A percentile compares a stretch with the other conserved stretches of the same genome.
phyloP scores from a whole-genome alignment of 2,329 filamentous ascomycete species.

The Paecilomyces niveus region DNA sequence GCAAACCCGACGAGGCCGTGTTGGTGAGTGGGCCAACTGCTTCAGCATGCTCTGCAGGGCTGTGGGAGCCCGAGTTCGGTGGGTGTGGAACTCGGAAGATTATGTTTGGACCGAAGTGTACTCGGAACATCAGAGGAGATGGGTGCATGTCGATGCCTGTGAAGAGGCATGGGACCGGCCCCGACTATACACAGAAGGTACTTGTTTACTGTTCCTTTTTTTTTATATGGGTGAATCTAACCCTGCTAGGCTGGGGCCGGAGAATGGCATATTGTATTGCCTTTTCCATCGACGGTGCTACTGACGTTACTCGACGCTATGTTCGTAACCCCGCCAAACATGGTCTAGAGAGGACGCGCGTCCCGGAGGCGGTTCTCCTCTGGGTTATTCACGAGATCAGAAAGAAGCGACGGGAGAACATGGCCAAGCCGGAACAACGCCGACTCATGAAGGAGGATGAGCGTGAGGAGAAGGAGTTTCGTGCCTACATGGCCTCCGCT shows the following conservation, averaged over 20 bases:
- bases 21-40: conserved; percentile 96
- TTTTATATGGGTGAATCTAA: conserved; percentile 3
- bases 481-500: conserved; percentile 38
- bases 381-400: conserved; percentile 92
- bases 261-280: conserved; percentile 96
- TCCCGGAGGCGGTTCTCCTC: conserved; percentile 81
- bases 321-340: conserved; percentile 48
- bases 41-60: conserved; percentile 98
- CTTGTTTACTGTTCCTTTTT: conserved; percentile 8
- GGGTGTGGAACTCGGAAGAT: conserved; percentile 98
- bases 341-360: conserved; percentile 67
- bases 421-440: conserved; percentile 65
- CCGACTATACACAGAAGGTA: conserved; percentile 78
- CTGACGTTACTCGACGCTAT: conserved; percentile 61
- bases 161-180: conserved; percentile 96
- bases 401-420: conserved; percentile 70
- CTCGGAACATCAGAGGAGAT: conserved; percentile 66
- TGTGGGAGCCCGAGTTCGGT: conserved; percentile 81
- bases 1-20: conserved; percentile 76
- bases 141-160: conserved; percentile 94
- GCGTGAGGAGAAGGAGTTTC: conserved; percentile 41
- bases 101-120: conserved; percentile 98
- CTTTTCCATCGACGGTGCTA: conserved; percentile 80
- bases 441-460: conserved; percentile 42
- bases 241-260: conserved; percentile 68